These are phyloP conservation scores for Grigorovia transvaalensis DNA, from an alignment of 805 yeast genomes.

Conservation along the genomic window DNA sequence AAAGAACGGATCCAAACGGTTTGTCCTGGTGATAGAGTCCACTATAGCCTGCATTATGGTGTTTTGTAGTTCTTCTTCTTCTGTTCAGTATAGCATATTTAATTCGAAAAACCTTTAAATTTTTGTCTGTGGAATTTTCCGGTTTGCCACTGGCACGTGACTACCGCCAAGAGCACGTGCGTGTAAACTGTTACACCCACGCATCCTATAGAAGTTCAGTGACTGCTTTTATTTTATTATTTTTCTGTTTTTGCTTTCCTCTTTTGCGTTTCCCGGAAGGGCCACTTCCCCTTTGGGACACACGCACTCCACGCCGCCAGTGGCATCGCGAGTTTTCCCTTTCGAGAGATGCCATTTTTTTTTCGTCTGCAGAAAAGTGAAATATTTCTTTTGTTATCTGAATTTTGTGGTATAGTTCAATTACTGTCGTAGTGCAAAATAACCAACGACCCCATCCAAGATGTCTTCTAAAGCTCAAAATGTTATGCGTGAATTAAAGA, in stretches of 20 bases:
- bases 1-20: conserved; percentile 18
- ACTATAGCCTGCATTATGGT: conserved; percentile 28
- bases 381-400: too few relatives aligned
- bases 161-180: neutral
- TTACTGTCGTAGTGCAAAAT: too few relatives aligned
- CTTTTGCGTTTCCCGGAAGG: too few relatives aligned
- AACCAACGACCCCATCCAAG: too few relatives aligned
- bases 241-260: neutral
- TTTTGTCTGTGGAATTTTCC: neutral
- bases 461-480: conserved; percentile 61
- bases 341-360: neutral
- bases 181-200: neutral
- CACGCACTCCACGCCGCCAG: neutral
- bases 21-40: conserved; percentile 16
- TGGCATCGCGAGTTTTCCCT: neutral
- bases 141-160: neutral
- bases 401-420: too few relatives aligned
- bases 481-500: conserved; percentile 97
- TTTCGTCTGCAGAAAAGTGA: neutral
- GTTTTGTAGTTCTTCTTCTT: too few relatives aligned
- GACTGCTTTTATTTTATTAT: neutral
- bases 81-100: too few relatives aligned
- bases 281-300: neutral
- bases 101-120: too few relatives aligned
- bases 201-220: too few relatives aligned